phyloP scores from a whole-genome alignment of 169 alveolate species.

The Cyclospora cayetanensis region DNA sequence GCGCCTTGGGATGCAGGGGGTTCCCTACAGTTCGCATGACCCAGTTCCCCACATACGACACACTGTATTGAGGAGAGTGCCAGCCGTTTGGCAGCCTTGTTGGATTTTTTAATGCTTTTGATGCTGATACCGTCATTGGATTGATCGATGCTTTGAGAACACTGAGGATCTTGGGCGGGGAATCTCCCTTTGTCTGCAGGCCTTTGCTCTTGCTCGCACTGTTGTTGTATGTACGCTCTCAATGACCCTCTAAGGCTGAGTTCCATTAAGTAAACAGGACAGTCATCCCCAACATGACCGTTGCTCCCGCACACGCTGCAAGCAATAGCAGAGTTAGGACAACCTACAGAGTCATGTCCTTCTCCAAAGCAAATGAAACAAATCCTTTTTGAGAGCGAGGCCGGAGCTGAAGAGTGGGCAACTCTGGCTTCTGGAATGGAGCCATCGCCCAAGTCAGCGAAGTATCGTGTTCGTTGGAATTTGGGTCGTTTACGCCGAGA shows the following conservation, averaged over 20 bases:
- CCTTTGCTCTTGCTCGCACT: background rate
- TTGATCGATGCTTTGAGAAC: background rate
- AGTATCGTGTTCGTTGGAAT: conserved; percentile 4
- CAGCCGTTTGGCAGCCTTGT: background rate
- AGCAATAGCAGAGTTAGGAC: background rate
- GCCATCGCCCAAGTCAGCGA: background rate
- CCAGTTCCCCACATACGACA: conserved; percentile 31
- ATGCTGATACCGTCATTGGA: background rate
- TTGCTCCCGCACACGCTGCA: conserved; percentile 29
- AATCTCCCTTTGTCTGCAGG: conserved; percentile 4
- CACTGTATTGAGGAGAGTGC: conserved; percentile 9
- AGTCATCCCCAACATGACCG: conserved; percentile 31
- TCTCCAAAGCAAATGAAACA: conserved; percentile 20
- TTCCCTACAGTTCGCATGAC: conserved; percentile 31
- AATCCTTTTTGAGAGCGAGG: background rate
- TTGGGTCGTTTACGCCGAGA: background rate
- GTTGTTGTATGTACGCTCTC: conserved; percentile 4
- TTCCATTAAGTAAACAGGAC: conserved; percentile 25
- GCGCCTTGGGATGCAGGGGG: conserved; percentile 6
- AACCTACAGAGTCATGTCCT: background rate
- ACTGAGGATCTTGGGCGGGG: conserved; percentile 33
- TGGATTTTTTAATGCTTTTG: background rate
- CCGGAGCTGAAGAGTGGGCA: background rate
- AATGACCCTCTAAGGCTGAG: conserved; percentile 27
- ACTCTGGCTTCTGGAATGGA: background rate